phyloP scores from a whole-genome alignment of 495 filamentous ascomycete genomes.

The Podospora tetraspora region DNA sequence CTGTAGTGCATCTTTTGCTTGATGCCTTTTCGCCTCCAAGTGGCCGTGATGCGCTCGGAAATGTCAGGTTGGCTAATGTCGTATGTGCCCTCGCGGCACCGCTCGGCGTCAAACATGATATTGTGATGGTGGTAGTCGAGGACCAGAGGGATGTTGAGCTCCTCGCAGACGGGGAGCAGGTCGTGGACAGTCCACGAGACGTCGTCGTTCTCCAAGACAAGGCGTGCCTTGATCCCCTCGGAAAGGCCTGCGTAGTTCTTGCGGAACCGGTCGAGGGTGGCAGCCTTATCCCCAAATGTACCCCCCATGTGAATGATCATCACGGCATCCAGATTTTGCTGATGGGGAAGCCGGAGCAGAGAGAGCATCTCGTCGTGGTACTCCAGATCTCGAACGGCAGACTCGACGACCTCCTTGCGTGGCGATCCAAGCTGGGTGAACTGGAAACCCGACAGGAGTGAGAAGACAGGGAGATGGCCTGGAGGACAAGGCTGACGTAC shows the following conservation, averaged over 20 bases:
- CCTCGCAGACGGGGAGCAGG: slow-evolving; percentile 83
- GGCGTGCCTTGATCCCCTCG: slow-evolving; percentile 64
- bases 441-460: slow-evolving; percentile 27
- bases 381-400: slow-evolving; percentile 73
- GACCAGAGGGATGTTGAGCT: slow-evolving; percentile 86
- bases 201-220: slow-evolving; percentile 95
- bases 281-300: slow-evolving; percentile 80
- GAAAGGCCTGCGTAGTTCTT: slow-evolving; percentile 64
- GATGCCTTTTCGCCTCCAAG: slow-evolving; percentile 82
- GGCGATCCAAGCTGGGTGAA: slow-evolving; percentile 89
- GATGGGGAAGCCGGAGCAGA: slow-evolving; percentile 70
- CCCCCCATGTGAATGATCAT: slow-evolving; percentile 97
- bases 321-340: slow-evolving; percentile 80
- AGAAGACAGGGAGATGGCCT: not conserved
- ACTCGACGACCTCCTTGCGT: slow-evolving; percentile 64
- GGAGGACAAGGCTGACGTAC: slow-evolving; percentile 26
- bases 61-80: slow-evolving; percentile 67
- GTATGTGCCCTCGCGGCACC: slow-evolving; percentile 77
- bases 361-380: slow-evolving; percentile 85
- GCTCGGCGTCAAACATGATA: slow-evolving; percentile 69
- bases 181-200: slow-evolving; percentile 87
- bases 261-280: slow-evolving; percentile 75
- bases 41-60: slow-evolving; percentile 62
- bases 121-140: slow-evolving; percentile 96
- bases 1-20: slow-evolving; percentile 96